Base-by-base conservation (phyloP, 331 rosid species). In the Pyrus hybrid region DNA sequence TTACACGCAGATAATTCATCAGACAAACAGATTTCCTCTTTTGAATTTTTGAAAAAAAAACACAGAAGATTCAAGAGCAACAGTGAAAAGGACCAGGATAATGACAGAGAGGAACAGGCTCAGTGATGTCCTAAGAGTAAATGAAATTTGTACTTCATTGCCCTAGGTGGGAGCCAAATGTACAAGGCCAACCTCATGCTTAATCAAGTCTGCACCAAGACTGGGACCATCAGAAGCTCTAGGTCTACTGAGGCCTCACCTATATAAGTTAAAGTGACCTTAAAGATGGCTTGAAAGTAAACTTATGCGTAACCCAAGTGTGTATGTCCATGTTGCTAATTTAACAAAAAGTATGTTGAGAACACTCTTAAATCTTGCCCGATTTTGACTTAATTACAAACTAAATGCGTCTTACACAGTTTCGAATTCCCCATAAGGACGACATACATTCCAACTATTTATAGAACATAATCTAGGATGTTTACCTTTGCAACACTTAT, bases 401-500 rank as follows among this genome's bases (percentile, higher is more conserved):
- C 23, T 18, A 63, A 63, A 63, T 18, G 1, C 6, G 1, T 37
- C 25, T 62, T 33, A 51, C 37, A 51, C n/a, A 65, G 51, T 9
- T 11, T 56, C 5, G 25, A 70, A 53, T 13, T 16, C 16, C 32
- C 51, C 23, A 12, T 30, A 29, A 32, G 63, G 37, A 45, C 43
- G 12, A 16, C 76, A 56, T 28, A 63, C 37, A 28, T 57, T 56
- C 14, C 32, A 33, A n/a, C 30, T 35, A 37, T 37, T 66, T 14
- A 8, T 61, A 70, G 20, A 68, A 18, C 28, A 63, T 21, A 32
- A 22, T 35, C 43, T 17, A 22, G 74, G 73, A 54, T n/a, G 83
- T 76, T 37, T 84, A 92, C 99, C 97, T 94, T 92, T 78, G 99
- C 99, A 58, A 94, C 97, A 80, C 99, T 94, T 82, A 94, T 92